Evolutionary conservation across 192 early-diverging fungal genomes (phyloP), one percentile per base, ranked within the genome.

Genomic region (Chytriomyces sp.): DNA sequence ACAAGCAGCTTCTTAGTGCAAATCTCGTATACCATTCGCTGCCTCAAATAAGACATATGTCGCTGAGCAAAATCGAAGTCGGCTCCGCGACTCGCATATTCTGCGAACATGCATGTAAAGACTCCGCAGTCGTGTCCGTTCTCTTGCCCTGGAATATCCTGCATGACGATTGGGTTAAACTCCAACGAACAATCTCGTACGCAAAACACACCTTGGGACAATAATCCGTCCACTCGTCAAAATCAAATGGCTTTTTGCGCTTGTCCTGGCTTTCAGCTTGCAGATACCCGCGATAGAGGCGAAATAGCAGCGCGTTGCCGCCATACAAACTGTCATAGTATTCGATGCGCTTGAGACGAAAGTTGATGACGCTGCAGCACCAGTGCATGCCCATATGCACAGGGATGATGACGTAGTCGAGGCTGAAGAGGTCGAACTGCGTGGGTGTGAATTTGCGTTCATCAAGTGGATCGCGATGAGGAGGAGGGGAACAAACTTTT

Each of bases 71-170:
- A 95, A 25, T 81, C 81, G 73, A 95, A 90, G 0, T 78, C 79
- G n/a, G 75, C 64, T n/a, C 78, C 77, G 30, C 93, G 78, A 2
- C 88, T 64, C 14, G 80, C 64, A 70, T 88, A 86, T 64, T 98
- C 94, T 5, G 93, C 91, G 84, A 96, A 95, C 17, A 89, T 90
- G 63, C 88, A 90, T 0, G 94, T 89, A 75, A 98, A 98, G 4
- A 97, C 94, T 7, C 96, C 96, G 73, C 96, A 98, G 82, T 98
- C 96, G 58, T 88, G 94, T 17, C 91, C 91, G 70, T 98, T 98
- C 33, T 78, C 53, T 78, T 98, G 96, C 4, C 78, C 75, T 0
- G 96, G 96, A 36, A 93, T 91, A 68, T 90, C 79, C 79, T 94
- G 80, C 19, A 49, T 39, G 37, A 44, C 38, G 59, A 39, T 60